Evolutionary conservation across 1,139 yeast species (phyloP).

Genomic region (Nakaseomyces nivariensis): DNA sequence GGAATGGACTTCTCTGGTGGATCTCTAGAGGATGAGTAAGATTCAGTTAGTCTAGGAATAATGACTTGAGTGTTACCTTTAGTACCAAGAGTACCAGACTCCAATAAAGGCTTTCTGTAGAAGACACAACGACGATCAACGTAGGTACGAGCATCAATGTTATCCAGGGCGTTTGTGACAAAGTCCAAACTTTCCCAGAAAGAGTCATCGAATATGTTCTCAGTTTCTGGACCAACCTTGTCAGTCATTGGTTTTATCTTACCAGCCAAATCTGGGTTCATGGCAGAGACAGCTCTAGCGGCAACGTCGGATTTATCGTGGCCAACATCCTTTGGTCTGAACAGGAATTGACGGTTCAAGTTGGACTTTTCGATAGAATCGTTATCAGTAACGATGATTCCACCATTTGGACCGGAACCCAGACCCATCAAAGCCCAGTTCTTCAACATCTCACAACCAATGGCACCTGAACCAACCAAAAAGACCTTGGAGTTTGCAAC

Average conservation of each 20-base stretch:
- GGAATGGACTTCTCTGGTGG: constrained; percentile 98
- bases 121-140: constrained; percentile 96
- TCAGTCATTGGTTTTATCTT: constrained; percentile 70
- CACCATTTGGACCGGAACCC: constrained; percentile 85
- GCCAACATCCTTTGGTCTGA: constrained; percentile 92
- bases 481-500: constrained; percentile 74
- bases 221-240: constrained; percentile 91
- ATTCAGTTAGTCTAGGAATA: constrained; percentile 85
- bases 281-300: constrained; percentile 65
- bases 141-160: constrained; percentile 94
- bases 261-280: constrained; percentile 78
- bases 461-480: constrained; percentile 96
- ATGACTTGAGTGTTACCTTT: constrained; percentile 97
- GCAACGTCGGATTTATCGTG: constrained; percentile 86
- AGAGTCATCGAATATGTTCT: constrained; percentile 70
- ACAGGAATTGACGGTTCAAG: constrained; percentile 89
- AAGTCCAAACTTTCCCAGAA: constrained; percentile 81
- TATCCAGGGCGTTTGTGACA: constrained; percentile 93
- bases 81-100: constrained; percentile 95
- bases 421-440: constrained; percentile 97
- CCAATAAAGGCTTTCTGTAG: constrained; percentile 81
- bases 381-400: constrained; percentile 78
- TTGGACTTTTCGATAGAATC: constrained; percentile 94
- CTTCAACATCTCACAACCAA: constrained; percentile 97
- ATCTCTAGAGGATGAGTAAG: constrained; percentile 92